Evolutionary conservation across 352 stramenopile species (phyloP), one percentile per base, ranked within the genome.

Genomic region (Lagenidium sp.): DNA sequence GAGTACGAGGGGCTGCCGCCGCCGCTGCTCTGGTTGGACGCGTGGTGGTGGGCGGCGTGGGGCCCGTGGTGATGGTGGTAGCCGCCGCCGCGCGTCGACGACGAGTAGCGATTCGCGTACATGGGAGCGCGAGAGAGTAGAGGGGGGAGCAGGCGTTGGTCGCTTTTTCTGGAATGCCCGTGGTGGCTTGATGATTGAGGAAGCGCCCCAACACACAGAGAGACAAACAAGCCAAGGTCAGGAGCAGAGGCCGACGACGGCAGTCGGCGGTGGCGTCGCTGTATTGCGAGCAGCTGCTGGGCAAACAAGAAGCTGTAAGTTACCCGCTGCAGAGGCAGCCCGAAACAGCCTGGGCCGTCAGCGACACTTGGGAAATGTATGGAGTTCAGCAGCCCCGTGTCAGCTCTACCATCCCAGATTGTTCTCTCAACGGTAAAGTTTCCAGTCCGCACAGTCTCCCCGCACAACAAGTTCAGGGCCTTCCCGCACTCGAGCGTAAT

Each of bases 401-500:
- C 51, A 41, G 18, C 36, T 47, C 48, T 44, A 7, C 2, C 24
- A 11, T 57, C 49, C 36, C 49, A 38, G 50, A 57, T 57, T 47
- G 42, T 51, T 57, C 43, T 52, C n/a, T 57, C 43, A 51, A 52
- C 50, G 50, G 42, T 37, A 57, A 57, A 43, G 41, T 57, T 57
- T 57, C 49, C 25, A n/a, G 41, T 35, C 46, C 32, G 28, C 37
- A 44, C 40, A 26, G 44, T 55, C 49, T 53, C 46, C n/a, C n/a
- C n/a, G n/a, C n/a, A n/a, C n/a, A n/a, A n/a, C n/a, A n/a, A n/a
- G n/a, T n/a, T n/a, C n/a, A n/a, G n/a, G n/a, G n/a, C n/a, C n/a
- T n/a, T n/a, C n/a, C n/a, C n/a, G n/a, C n/a, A n/a, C n/a, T n/a
- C n/a, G n/a, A n/a, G n/a, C n/a, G n/a, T n/a, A n/a, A n/a, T n/a